phyloP scores from a whole-genome alignment of 2,329 filamentous ascomycete species.

The Aspergillus sp. region DNA sequence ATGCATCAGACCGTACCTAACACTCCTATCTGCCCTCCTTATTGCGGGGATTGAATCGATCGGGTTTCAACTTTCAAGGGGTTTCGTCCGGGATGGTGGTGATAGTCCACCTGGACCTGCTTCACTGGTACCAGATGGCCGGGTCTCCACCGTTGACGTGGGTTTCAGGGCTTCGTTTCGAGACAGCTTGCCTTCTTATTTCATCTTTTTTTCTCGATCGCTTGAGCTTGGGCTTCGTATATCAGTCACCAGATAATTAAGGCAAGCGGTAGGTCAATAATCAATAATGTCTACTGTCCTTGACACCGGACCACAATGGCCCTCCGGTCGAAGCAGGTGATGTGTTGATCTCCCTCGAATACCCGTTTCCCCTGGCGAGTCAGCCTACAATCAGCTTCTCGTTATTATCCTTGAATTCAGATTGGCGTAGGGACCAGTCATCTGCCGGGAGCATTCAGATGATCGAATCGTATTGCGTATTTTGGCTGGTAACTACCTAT shows the following conservation, averaged over 20 bases:
- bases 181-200: too few relatives aligned
- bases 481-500: neutral
- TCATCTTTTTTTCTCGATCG: too few relatives aligned
- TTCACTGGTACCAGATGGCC: slow-evolving; percentile 16
- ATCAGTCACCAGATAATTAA: too few relatives aligned
- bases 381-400: neutral
- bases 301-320: too few relatives aligned
- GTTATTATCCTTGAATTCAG: slow-evolving; percentile 4
- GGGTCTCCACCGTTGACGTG: slow-evolving; percentile 10
- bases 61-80: neutral
- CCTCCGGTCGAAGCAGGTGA: slow-evolving; percentile 1
- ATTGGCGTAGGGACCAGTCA: neutral
- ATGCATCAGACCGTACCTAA: neutral
- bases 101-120: slow-evolving; percentile 6
- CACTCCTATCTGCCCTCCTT: neutral
- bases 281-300: too few relatives aligned
- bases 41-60: neutral
- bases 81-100: neutral
- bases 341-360: slow-evolving; percentile 7
- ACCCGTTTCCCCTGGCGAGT: neutral
- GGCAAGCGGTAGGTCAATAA: too few relatives aligned
- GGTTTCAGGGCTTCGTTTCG: neutral
- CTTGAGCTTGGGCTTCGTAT: too few relatives aligned
- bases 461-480: neutral
- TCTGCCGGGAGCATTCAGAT: neutral